Base-by-base conservation (phyloP, 108 stramenopile species). In the Bacterosira constricta region DNA sequence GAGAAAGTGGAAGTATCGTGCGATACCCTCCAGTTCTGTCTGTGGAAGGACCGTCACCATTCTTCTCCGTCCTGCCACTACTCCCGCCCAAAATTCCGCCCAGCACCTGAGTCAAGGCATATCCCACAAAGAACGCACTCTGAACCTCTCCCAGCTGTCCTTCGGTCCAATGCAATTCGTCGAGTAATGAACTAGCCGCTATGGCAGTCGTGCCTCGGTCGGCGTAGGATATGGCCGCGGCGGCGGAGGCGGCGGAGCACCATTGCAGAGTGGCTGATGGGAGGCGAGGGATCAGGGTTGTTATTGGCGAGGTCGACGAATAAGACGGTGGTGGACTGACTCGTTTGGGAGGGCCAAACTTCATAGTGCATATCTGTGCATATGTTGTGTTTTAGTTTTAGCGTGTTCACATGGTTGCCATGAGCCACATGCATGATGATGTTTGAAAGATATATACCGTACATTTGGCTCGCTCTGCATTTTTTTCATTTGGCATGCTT, bases 191-290 rank as follows among this genome's bases (percentile, higher is more conserved):
- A 9, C 51, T 54, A 38, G 76, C 70, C 3, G 55, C 71, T 10
- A 77, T 71, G 5, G 76, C 76, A 1, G 70, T 71, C 0, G 76
- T 71, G 8, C 76, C 76, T 9, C 76, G 70, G 57, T 77, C 76
- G 39, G 76, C 76, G 39, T 77, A 77, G n/a, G 71, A 72, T 18
- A 71, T 71, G 45, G 76, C 61, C 12, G 76, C 70, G 18, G 76
- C 76, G 42, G 63, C 17, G 23, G 76, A 72, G 32, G 76, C 49
- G 27, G 76, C 71, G 6, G 64, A 25, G 26, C 62, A 47, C 76
- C 76, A 77, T 35, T 30, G 21, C 2, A 55, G 63, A 17, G 61
- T 50, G 39, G 49, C 35, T 20, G 75, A 69, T 9, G 74, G 67
- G 12, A 76, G 51, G 12, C 26, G 12, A 13, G 74, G 74, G 4